These are phyloP conservation scores for Tetrapyrgos nigripes DNA, from an alignment of 1,284 basidiomycete genomes.

Conservation along the genomic window DNA sequence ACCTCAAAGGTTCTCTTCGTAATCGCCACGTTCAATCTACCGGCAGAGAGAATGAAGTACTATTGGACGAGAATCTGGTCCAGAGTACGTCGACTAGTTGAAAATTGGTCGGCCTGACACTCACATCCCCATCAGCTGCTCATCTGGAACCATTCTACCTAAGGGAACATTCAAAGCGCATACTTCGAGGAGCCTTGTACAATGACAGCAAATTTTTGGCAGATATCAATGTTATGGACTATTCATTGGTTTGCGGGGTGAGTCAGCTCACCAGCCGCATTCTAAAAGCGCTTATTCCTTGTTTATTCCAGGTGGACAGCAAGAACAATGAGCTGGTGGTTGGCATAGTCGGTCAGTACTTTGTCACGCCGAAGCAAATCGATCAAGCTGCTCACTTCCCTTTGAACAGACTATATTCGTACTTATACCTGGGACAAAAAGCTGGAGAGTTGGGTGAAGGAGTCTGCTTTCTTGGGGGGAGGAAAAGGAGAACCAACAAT, in stretches of 20 bases:
- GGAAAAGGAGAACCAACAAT: slow-evolving; percentile 91
- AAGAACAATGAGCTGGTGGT: slow-evolving; percentile 86
- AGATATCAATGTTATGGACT: slow-evolving; percentile 99
- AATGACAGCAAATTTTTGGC: slow-evolving; percentile 96
- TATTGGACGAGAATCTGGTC: slow-evolving; percentile 93
- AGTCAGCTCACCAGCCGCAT: slow-evolving; percentile 19
- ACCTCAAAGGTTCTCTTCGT: slow-evolving; percentile 92
- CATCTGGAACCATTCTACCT: slow-evolving; percentile 89
- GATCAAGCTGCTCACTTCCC: slow-evolving; percentile 8
- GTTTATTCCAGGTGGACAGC: slow-evolving; percentile 67
- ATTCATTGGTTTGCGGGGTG: slow-evolving; percentile 93
- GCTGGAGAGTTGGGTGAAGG: slow-evolving; percentile 97
- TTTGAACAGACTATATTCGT: slow-evolving; percentile 80
- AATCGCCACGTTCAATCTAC: slow-evolving; percentile 93
- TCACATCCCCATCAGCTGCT: slow-evolving; percentile 51
- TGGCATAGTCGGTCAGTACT: slow-evolving; percentile 89
- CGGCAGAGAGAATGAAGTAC: slow-evolving; percentile 90
- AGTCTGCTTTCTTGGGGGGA: slow-evolving; percentile 86
- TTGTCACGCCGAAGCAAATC: slow-evolving; percentile 12
- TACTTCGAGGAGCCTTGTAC: slow-evolving; percentile 88
- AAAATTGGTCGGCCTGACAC: slow-evolving; percentile 18
- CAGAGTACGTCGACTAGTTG: slow-evolving; percentile 58
- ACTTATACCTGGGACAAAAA: slow-evolving; percentile 99
- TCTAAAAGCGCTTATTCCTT: background rate
- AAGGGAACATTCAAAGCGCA: slow-evolving; percentile 94